Conservation (phyloP, 116 monocot genomes). For the Phalaenopsis hybrid region DNA sequence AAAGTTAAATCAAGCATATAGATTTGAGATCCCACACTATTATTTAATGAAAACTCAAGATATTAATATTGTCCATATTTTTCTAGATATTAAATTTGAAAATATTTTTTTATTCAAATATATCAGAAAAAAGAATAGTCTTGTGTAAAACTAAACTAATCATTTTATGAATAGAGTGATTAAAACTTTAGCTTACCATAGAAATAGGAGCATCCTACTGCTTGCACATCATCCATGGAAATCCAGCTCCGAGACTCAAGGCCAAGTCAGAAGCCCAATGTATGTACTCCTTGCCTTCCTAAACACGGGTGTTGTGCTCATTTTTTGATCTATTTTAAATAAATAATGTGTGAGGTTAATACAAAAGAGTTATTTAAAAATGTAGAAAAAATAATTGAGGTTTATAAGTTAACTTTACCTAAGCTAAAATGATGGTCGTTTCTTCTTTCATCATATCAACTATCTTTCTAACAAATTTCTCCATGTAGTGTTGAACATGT, state of each 20-base stretch:
- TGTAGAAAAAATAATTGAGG: background rate
- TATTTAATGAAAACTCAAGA: too few relatives aligned
- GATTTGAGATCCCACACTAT: too few relatives aligned
- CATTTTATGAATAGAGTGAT: background rate
- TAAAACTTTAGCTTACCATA: conserved; percentile 20
- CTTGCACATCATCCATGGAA: conserved; percentile 94
- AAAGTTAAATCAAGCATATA: too few relatives aligned
- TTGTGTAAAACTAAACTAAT: too few relatives aligned
- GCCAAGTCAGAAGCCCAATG: conserved; percentile 72
- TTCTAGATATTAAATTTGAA: too few relatives aligned
- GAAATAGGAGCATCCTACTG: conserved; percentile 52
- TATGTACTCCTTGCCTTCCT: conserved; percentile 33
- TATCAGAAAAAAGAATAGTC: too few relatives aligned
- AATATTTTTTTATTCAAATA: too few relatives aligned
- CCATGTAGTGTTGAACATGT: conserved; percentile 45
- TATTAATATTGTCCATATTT: too few relatives aligned
- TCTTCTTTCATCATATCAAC: conserved; percentile 59
- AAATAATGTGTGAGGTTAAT: background rate
- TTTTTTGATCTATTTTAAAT: conserved; percentile 56
- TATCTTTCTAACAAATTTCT: conserved; percentile 43
- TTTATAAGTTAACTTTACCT: conserved; percentile 17
- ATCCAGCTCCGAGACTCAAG: conserved; percentile 23
- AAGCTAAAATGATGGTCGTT: conserved; percentile 57
- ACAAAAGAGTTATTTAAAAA: background rate
- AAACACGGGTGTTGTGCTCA: conserved; percentile 53